phyloP scores from a whole-genome alignment of 345 rosid species.

The Brassica nigra region DNA sequence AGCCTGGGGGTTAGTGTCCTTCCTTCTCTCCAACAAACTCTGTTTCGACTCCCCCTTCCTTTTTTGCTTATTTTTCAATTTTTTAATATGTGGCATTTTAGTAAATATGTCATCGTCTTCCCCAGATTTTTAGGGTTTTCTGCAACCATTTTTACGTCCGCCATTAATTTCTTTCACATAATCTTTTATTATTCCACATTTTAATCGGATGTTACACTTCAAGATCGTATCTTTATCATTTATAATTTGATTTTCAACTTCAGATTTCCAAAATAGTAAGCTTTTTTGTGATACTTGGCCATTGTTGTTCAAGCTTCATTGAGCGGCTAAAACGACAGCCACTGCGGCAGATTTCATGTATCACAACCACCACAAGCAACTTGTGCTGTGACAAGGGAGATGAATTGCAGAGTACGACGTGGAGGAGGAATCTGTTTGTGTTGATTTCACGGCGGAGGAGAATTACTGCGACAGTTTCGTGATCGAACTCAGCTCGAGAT shows the following conservation, averaged over 20 bases:
- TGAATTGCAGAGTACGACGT: not conserved
- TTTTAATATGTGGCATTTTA: not conserved
- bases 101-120: not conserved
- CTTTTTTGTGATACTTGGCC: not conserved
- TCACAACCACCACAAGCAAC: not conserved
- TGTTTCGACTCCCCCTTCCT: too few relatives aligned
- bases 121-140: not conserved
- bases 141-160: not conserved
- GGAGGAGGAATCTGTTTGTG: too few relatives aligned
- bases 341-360: not conserved
- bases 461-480: not conserved
- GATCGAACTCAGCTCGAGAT: not conserved
- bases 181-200: not conserved
- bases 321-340: not conserved
- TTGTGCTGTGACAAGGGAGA: not conserved
- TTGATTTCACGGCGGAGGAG: too few relatives aligned
- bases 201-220: not conserved
- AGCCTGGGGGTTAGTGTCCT: too few relatives aligned
- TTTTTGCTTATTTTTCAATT: too few relatives aligned
- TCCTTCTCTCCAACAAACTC: too few relatives aligned
- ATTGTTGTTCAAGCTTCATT: not conserved
- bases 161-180: not conserved
- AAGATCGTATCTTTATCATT: too few relatives aligned
- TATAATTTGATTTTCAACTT: too few relatives aligned
- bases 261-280: not conserved